These are phyloP conservation scores for Thraustochytrium striatum DNA, from an alignment of 352 stramenopile species.

Conservation along the genomic window DNA sequence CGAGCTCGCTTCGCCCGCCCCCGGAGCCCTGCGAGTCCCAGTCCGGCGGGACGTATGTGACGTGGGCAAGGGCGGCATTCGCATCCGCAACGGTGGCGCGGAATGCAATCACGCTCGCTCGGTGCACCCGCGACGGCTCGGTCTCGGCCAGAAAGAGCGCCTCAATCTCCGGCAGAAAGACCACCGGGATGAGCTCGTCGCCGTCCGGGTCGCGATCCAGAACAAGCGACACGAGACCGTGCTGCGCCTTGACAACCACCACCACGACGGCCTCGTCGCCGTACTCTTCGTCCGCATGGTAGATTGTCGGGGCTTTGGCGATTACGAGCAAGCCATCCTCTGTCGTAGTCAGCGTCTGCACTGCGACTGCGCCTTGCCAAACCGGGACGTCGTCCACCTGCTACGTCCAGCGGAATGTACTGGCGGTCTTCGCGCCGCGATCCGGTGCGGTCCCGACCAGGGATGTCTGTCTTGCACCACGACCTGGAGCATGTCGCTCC, in stretches of 20 bases:
- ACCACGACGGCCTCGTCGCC: neutral
- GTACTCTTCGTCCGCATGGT: no score
- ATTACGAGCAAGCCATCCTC: no score
- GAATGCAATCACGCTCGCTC: slow-evolving; percentile 11
- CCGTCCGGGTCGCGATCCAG: neutral
- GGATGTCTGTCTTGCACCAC: slow-evolving; percentile 7
- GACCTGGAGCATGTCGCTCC: neutral
- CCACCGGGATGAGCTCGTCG: neutral
- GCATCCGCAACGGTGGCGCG: neutral
- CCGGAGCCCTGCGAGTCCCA: neutral
- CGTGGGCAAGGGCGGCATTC: neutral
- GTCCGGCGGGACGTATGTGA: slow-evolving; percentile 17
- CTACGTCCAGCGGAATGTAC: no score
- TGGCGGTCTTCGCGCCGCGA: no score
- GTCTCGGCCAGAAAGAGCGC: neutral
- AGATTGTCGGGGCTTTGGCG: no score
- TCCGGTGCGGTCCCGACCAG: no score
- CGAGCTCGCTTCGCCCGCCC: neutral
- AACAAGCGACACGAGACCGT: neutral
- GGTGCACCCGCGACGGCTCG: neutral
- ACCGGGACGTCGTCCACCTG: no score
- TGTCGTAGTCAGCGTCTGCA: no score
- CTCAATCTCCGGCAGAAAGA: neutral
- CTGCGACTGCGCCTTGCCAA: no score
- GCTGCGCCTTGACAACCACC: neutral